A percentile compares a stretch with the other conserved stretches of the same genome.
These are phyloP conservation scores for Caloboletus firmus DNA, from an alignment of 1,284 basidiomycete species.

Conservation along the genomic window DNA sequence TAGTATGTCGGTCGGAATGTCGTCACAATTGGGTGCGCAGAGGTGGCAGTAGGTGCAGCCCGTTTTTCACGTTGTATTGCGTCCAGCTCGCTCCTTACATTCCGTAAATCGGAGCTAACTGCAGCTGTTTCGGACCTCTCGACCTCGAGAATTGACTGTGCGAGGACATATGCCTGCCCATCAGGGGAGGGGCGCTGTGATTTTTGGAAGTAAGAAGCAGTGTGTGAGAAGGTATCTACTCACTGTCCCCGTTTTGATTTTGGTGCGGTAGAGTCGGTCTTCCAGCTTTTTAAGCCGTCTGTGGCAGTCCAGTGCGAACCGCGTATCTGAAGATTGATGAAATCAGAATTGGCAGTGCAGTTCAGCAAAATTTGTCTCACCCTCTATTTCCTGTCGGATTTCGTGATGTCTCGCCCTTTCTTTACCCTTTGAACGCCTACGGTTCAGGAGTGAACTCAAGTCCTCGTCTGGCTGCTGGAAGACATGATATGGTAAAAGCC, in stretches of 20 bases:
- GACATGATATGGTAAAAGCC: conserved; percentile 74
- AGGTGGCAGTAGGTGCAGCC: conserved; percentile 26
- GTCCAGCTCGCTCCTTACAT: conserved; percentile 63
- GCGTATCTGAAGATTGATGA: conserved; percentile 49
- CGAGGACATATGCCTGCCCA: conserved; percentile 60
- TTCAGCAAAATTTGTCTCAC: conserved; percentile 25
- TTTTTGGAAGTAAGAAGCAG: conserved; percentile 13
- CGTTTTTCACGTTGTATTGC: conserved; percentile 66
- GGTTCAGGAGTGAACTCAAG: conserved; percentile 36
- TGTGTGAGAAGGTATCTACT: conserved; percentile 16
- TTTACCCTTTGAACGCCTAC: conserved; percentile 56
- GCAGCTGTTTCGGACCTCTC: conserved; percentile 61
- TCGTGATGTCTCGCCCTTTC: conserved; percentile 48
- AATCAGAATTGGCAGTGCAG: background rate
- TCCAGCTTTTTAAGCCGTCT: conserved; percentile 54
- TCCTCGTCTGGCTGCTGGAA: conserved; percentile 73
- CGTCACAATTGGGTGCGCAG: conserved; percentile 32
- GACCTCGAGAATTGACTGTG: conserved; percentile 60
- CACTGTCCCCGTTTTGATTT: conserved; percentile 58
- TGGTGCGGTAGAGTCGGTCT: conserved; percentile 54
- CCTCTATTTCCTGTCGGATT: conserved; percentile 53
- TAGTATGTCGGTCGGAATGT: conserved; percentile 39
- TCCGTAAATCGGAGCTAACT: conserved; percentile 58
- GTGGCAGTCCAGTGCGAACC: conserved; percentile 65
- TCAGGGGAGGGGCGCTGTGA: conserved; percentile 56